Percentiles rank a stretch among this genome's conserved stretches.
Conservation (phyloP, 2,329 filamentous ascomycete genomes). For the Myriosclerotinia curreyana region DNA sequence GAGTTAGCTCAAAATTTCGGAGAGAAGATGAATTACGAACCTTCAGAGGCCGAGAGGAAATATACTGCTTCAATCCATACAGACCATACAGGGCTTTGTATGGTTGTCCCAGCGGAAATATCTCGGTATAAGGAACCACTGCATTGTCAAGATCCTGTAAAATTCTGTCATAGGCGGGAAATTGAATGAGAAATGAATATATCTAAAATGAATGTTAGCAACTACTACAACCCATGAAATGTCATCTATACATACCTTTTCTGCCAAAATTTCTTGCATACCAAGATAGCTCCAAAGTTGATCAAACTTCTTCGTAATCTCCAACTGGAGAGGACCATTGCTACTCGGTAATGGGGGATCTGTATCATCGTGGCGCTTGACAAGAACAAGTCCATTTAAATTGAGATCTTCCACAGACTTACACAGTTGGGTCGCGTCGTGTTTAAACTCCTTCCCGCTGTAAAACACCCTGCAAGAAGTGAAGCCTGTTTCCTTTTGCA, state of each 20-base stretch:
- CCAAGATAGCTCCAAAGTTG: constrained; percentile 79
- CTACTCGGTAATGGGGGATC: constrained; percentile 49
- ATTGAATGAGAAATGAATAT: constrained; percentile 65
- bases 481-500: constrained; percentile 70
- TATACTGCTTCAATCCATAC: constrained; percentile 61
- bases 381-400: constrained; percentile 63
- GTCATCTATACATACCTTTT: constrained; percentile 52
- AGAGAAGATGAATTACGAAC: constrained; percentile 28
- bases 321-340: constrained; percentile 66
- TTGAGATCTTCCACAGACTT: constrained; percentile 66
- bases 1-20: constrained; percentile 20
- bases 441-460: constrained; percentile 62
- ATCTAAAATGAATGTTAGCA: constrained; percentile 47
- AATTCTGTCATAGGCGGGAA: constrained; percentile 65
- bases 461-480: constrained; percentile 72
- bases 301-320: constrained; percentile 78
- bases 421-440: constrained; percentile 56
- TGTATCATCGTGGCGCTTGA: constrained; percentile 56
- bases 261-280: constrained; percentile 66
- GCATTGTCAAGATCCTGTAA: constrained; percentile 56
- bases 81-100: constrained; percentile 74
- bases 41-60: constrained; percentile 41
- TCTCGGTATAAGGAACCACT: constrained; percentile 51
- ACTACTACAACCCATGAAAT: background rate
- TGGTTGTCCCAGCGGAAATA: constrained; percentile 67